These are phyloP conservation scores for Acanthamoeba culbertsoni DNA, from an alignment of 208 protist species.

Conservation along the genomic window DNA sequence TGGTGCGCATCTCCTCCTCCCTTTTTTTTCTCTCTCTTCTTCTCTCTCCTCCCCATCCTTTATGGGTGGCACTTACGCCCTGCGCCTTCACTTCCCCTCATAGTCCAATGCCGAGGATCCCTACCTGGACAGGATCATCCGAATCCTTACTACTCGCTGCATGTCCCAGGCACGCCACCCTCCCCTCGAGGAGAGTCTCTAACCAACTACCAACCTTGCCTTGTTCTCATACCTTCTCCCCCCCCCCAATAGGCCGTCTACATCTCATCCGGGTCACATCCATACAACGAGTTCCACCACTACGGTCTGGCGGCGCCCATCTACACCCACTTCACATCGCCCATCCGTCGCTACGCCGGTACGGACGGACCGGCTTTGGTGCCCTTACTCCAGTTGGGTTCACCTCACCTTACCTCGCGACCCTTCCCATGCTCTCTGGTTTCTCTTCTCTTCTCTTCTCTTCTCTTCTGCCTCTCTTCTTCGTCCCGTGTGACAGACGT, in stretches of 20 bases:
- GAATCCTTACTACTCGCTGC: slow-evolving; percentile 86
- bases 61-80: not conserved
- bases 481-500: slow-evolving; percentile 78
- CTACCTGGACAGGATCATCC: slow-evolving; percentile 84
- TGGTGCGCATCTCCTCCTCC: not conserved
- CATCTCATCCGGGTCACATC: slow-evolving; percentile 51
- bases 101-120: slow-evolving; percentile 53
- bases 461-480: too few species aligned
- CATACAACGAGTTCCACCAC: slow-evolving; percentile 81
- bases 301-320: slow-evolving; percentile 87
- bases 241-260: slow-evolving; percentile 20
- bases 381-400: not conserved
- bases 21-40: not conserved
- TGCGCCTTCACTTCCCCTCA: not conserved
- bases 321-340: slow-evolving; percentile 93
- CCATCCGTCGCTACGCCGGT: slow-evolving; percentile 86
- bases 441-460: too few species aligned
- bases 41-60: too few species aligned
- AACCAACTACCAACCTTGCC: not conserved
- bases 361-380: not conserved
- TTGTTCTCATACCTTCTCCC: not conserved
- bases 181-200: not conserved
- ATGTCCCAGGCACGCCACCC: slow-evolving; percentile 79
- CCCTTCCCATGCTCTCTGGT: too few species aligned
- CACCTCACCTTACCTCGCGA: not conserved